Percentiles rank a stretch among this genome's conserved stretches.
Conservation (phyloP, 2,329 filamentous ascomycete species). For the Aspergillus piperis region DNA sequence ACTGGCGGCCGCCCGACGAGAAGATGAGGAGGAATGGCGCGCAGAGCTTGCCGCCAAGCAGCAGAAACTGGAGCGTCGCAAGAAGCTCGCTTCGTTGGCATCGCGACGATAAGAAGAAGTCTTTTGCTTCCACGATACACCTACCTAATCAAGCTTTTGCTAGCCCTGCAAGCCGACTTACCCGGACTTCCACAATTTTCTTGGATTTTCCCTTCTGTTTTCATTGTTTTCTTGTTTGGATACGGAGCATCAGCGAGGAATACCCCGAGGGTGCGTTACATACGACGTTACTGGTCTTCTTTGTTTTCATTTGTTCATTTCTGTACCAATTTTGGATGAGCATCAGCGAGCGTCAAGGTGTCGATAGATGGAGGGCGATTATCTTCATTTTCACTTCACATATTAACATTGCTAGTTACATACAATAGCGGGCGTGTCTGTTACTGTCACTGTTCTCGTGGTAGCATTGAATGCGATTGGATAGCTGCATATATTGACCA, state of each 20-base stretch:
- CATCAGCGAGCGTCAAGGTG: conserved; percentile 37
- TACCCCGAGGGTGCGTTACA: conserved; percentile 28
- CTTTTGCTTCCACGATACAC: background rate
- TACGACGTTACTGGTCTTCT: conserved; percentile 13
- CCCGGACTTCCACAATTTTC: background rate
- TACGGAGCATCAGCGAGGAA: conserved; percentile 32
- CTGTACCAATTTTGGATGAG: conserved; percentile 22
- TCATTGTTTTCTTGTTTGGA: conserved; percentile 3
- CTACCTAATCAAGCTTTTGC: background rate
- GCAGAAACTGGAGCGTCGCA: conserved; percentile 49
- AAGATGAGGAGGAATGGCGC: conserved; percentile 50
- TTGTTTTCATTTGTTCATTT: conserved; percentile 10
- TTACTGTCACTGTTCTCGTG: background rate
- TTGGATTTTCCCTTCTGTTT: conserved; percentile 6
- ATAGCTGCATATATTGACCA: background rate
- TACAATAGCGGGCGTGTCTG: background rate
- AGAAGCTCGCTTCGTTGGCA: conserved; percentile 43
- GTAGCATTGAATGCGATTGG: background rate
- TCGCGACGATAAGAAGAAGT: conserved; percentile 32
- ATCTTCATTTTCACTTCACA: conserved; percentile 17
- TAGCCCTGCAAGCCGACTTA: background rate
- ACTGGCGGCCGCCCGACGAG: conserved; percentile 42
- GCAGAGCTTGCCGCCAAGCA: conserved; percentile 48
- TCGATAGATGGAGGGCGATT: conserved; percentile 26
- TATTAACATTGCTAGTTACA: background rate